A percentile compares a stretch with the other conserved stretches of the same genome.
phyloP scores from a whole-genome alignment of 176 grass and related monocot species.

The Musa acuminata region DNA sequence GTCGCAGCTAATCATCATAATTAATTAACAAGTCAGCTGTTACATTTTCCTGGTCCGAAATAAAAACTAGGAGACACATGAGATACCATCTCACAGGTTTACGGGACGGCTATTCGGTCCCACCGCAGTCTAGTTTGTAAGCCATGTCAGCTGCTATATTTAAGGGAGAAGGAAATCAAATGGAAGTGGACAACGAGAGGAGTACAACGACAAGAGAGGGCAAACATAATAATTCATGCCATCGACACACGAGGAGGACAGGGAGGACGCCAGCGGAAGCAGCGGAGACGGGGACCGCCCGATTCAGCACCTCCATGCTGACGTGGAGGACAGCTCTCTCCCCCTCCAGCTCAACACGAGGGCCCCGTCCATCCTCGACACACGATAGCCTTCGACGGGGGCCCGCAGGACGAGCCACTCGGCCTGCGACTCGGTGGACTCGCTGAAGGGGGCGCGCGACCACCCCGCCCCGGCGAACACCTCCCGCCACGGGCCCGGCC shows the following conservation, averaged over 20 bases:
- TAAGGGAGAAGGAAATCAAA: not conserved
- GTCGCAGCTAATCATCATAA: too few species aligned
- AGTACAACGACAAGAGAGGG: too few species aligned
- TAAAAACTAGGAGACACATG: too few species aligned
- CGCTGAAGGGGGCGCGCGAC: constrained; percentile 29
- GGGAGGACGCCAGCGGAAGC: not conserved
- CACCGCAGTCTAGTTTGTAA: not conserved
- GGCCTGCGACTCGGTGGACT: constrained; percentile 38
- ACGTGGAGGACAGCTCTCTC: constrained; percentile 40
- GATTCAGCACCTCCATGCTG: constrained; percentile 43
- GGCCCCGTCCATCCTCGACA: constrained; percentile 25
- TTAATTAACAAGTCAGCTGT: too few species aligned
- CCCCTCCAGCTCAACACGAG: constrained; percentile 55
- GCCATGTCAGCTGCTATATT: not conserved
- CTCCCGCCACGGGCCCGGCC: constrained; percentile 27
- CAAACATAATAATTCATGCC: too few species aligned
- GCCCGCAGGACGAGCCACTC: constrained; percentile 34
- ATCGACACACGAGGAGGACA: too few species aligned
- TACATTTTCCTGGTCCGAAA: too few species aligned
- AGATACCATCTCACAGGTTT: too few species aligned
- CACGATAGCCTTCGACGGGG: constrained; percentile 38
- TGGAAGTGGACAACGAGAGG: not conserved
- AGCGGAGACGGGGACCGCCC: not conserved
- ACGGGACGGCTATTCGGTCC: not conserved
- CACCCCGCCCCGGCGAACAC: constrained; percentile 22